Percentiles rank a stretch among this genome's conserved stretches.
Evolutionary conservation across 192 early-diverging fungal genomes (phyloP).

Genomic region (Bifiguratus adelaidae): DNA sequence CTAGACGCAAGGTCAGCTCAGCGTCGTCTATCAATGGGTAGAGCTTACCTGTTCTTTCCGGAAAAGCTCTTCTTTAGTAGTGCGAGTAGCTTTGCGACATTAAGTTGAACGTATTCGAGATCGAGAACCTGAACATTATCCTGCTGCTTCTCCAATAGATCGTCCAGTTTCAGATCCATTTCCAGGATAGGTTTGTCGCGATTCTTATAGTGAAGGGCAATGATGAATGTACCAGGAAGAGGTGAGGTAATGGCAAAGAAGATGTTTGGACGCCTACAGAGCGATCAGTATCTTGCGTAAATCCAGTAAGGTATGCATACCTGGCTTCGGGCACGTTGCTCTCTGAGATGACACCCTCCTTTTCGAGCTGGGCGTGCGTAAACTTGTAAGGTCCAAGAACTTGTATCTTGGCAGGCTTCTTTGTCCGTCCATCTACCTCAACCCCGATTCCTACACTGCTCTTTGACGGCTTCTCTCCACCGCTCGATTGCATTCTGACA

Average conservation of each 20-base stretch:
- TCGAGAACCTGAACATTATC: constrained; percentile 78
- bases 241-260: constrained; percentile 87
- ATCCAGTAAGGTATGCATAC: constrained; percentile 21
- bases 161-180: constrained; percentile 90
- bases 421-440: constrained; percentile 36
- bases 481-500: constrained; percentile 64
- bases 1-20: too few relatives aligned
- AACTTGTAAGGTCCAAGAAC: constrained; percentile 72
- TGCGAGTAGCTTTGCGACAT: constrained; percentile 67
- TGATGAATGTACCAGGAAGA: constrained; percentile 81
- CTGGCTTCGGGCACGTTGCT: constrained; percentile 87
- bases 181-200: constrained; percentile 87
- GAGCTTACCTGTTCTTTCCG: constrained; percentile 35
- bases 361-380: constrained; percentile 73
- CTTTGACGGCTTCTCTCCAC: constrained; percentile 15
- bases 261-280: constrained; percentile 61
- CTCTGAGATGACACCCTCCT: constrained; percentile 85
- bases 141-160: constrained; percentile 82
- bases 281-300: not conserved
- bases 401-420: constrained; percentile 19
- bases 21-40: too few relatives aligned
- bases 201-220: constrained; percentile 82
- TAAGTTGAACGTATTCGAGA: constrained; percentile 87
- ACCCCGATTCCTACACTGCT: constrained; percentile 56
- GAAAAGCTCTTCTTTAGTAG: constrained; percentile 81